Conservation (phyloP, 768 basidiomycete genomes). For the Clitopilus passeckerianus region DNA sequence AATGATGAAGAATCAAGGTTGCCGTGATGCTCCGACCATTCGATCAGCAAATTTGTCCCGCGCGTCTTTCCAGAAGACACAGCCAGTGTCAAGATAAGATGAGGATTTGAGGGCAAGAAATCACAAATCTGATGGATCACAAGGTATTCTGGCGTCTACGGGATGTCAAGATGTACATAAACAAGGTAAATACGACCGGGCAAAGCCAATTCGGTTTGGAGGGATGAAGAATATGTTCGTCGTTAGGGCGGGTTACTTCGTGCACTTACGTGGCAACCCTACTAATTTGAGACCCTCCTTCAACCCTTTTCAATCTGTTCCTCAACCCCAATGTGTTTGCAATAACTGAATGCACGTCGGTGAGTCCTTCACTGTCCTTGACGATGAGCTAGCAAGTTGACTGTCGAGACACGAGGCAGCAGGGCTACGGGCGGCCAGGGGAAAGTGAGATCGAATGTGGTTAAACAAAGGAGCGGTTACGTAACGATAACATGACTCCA, state of each 20-base stretch:
- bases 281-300: neutral
- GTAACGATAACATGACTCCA: conserved; percentile 34
- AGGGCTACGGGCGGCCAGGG: neutral
- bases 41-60: neutral
- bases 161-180: neutral
- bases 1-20: neutral
- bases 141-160: neutral
- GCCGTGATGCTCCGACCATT: neutral
- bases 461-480: conserved; percentile 34
- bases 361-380: neutral
- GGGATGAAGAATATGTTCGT: neutral
- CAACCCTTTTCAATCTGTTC: neutral
- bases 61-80: neutral
- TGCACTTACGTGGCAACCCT: neutral
- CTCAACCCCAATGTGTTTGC: neutral
- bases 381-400: neutral
- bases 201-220: neutral
- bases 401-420: neutral
- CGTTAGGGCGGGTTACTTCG: neutral
- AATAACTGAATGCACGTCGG: neutral
- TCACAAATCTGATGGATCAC: neutral
- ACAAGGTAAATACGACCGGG: neutral
- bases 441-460: neutral
- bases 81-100: neutral
- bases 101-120: neutral